Evolutionary conservation across 768 basidiomycete genomes (phyloP), one percentile per base, ranked within the genome.

Genomic region (Hemileccinum impolitum): DNA sequence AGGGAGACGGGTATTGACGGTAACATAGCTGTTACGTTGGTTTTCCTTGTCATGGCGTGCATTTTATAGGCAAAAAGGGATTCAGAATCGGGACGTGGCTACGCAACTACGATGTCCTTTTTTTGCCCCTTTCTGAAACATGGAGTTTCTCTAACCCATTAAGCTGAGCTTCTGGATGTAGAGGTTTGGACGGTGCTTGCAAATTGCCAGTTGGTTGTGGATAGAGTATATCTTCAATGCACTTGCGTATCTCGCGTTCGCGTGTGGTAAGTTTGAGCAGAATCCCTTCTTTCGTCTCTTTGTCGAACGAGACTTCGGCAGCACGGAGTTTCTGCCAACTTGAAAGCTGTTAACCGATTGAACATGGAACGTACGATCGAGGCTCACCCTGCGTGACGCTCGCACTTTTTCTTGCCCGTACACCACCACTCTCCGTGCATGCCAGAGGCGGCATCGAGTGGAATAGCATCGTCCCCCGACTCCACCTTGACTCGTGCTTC

Each of bases 1-100:
- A 97, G 72, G 94, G 94, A 8, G 95, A 97, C 67, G 92, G 92
- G 11, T 98, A 97, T 68, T 96, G 60, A 68, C 46, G 19, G 26
- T 47, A 47, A 39, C 25, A 44, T 36, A 14, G 26, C 32, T 48
- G 42, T 52, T 53, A 46, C 58, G 59, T 57, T 39, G 43, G 40
- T 50, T 39, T 48, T 39, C 40, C 40, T 49, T 23, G 44, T 45
- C 39, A 32, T 28, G 23, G 28, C 21, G 28, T 41, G 18, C 38
- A 17, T 53, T 40, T 31, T 43, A 26, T 39, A 35, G 35, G 43
- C 31, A 41, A 42, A 48, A 45, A 21, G 36, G 37, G 50, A 35
- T 36, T 39, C n/a, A n/a, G n/a, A n/a, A n/a, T n/a, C n/a, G 36
- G 54, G 26, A 37, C 36, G 52, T 44, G 42, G 55, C 50, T 62